Evolutionary conservation across 495 filamentous ascomycete genomes (phyloP).

Genomic region (Podospora pseudopauciseta): DNA sequence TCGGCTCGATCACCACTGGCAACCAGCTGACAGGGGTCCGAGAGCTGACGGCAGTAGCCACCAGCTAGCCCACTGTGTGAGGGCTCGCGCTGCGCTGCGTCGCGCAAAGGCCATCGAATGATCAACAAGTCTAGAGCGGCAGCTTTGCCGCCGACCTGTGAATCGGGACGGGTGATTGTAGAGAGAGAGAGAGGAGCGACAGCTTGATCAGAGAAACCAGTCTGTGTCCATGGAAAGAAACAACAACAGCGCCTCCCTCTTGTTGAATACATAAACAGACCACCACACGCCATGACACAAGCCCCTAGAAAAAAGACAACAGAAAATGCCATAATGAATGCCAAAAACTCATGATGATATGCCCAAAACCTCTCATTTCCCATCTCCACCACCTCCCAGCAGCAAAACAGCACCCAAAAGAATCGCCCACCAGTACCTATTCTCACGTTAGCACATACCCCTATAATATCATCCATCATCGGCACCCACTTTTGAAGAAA

Average conservation of each 20-base stretch:
- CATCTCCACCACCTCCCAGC: slow-evolving; percentile 42
- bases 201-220: background rate
- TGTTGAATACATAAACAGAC: background rate
- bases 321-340: background rate
- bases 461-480: background rate
- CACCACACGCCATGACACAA: background rate
- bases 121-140: background rate
- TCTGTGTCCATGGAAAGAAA: background rate
- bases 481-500: slow-evolving; percentile 65
- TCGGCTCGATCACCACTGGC: slow-evolving; percentile 24
- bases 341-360: background rate
- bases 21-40: slow-evolving; percentile 27
- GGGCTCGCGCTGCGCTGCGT: too few relatives aligned
- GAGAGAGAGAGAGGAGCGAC: background rate
- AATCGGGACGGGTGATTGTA: background rate
- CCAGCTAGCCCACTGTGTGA: background rate
- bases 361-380: slow-evolving; percentile 24
- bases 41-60: slow-evolving; percentile 1
- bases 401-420: slow-evolving; percentile 38
- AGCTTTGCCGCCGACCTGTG: background rate
- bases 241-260: background rate
- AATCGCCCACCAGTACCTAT: slow-evolving; percentile 55
- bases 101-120: too few relatives aligned
- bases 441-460: background rate
- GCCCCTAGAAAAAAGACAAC: slow-evolving; percentile 1